These are phyloP conservation scores for Suillus cothurnatus DNA, from an alignment of 768 basidiomycete genomes.

Conservation along the genomic window DNA sequence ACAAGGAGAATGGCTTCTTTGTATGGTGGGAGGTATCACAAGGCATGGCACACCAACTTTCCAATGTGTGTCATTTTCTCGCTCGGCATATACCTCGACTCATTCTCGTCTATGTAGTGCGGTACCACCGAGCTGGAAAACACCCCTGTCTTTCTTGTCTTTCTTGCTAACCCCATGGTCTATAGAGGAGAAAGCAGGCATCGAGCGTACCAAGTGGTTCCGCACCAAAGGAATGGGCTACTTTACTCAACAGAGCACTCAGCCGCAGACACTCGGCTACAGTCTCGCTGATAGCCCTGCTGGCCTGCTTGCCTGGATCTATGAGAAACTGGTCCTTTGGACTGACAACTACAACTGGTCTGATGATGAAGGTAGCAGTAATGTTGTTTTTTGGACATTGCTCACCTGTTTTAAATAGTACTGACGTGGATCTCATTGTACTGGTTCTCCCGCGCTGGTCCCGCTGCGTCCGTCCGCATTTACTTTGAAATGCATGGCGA, in stretches of 20 bases:
- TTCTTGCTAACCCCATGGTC: slow-evolving; percentile 32
- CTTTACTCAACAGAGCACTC: slow-evolving; percentile 35
- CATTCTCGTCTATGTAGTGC: slow-evolving; percentile 18
- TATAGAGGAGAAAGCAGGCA: slow-evolving; percentile 25
- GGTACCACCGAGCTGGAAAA: slow-evolving; percentile 23
- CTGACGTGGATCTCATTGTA: slow-evolving; percentile 63
- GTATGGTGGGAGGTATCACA: slow-evolving; percentile 44
- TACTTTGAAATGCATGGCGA: slow-evolving; percentile 49
- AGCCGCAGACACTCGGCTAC: slow-evolving; percentile 58
- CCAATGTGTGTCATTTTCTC: slow-evolving; percentile 32
- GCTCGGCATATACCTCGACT: background rate
- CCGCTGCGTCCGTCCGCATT: slow-evolving; percentile 57
- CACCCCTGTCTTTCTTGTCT: slow-evolving; percentile 32
- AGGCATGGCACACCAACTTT: slow-evolving; percentile 55
- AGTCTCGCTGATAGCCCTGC: slow-evolving; percentile 57
- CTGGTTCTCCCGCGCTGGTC: slow-evolving; percentile 60
- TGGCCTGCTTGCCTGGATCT: slow-evolving; percentile 56
- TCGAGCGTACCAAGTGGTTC: slow-evolving; percentile 25
- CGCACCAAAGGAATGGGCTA: slow-evolving; percentile 33
- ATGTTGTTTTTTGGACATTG: background rate
- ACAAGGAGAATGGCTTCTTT: slow-evolving; percentile 33
- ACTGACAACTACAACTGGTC: slow-evolving; percentile 58
- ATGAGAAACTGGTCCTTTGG: slow-evolving; percentile 52
- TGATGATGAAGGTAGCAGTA: slow-evolving; percentile 54
- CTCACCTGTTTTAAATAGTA: slow-evolving; percentile 37